Percentiles rank a stretch among this genome's conserved stretches.
phyloP scores from a whole-genome alignment of 2,329 filamentous ascomycete genomes.

The Graphium sp. region DNA sequence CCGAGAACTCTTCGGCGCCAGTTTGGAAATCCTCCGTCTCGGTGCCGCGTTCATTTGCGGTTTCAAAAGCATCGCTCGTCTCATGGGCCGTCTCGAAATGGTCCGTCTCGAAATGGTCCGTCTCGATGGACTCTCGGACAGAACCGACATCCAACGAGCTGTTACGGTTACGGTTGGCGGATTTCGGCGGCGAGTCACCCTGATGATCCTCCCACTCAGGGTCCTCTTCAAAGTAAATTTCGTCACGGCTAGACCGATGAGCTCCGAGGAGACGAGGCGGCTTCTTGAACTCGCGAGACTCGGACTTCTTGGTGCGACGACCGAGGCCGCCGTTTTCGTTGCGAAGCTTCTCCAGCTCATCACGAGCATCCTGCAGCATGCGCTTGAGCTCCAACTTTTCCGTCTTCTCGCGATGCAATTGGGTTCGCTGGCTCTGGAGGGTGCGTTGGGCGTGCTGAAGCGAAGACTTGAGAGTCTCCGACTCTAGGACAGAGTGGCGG shows the following conservation, averaged over 20 bases:
- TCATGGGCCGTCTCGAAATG: constrained; percentile 74
- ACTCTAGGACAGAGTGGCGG: constrained; percentile 79
- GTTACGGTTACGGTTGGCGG: constrained; percentile 26
- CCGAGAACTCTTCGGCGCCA: constrained; percentile 62
- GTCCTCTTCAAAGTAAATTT: constrained; percentile 67
- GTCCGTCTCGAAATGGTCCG: constrained; percentile 60
- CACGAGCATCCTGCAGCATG: constrained; percentile 85
- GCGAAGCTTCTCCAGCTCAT: constrained; percentile 66
- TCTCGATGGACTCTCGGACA: constrained; percentile 40
- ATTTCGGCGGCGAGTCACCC: constrained; percentile 21
- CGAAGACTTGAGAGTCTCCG: constrained; percentile 88
- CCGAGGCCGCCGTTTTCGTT: constrained; percentile 27
- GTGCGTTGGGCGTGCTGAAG: constrained; percentile 89
- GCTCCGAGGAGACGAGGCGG: constrained; percentile 52
- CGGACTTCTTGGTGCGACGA: constrained; percentile 46
- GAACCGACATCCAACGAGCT: constrained; percentile 1
- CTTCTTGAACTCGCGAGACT: constrained; percentile 62
- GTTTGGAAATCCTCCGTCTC: constrained; percentile 95
- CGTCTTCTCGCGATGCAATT: constrained; percentile 93
- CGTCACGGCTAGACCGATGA: constrained; percentile 55
- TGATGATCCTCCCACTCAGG: constrained; percentile 81
- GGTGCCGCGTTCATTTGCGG: constrained; percentile 62
- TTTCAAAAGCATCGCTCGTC: constrained; percentile 48
- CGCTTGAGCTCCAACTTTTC: constrained; percentile 93
- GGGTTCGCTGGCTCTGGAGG: constrained; percentile 88